Evolutionary conservation across 441 rosid species (phyloP), one percentile per base, ranked within the genome.

Genomic region (Sinapis alba): DNA sequence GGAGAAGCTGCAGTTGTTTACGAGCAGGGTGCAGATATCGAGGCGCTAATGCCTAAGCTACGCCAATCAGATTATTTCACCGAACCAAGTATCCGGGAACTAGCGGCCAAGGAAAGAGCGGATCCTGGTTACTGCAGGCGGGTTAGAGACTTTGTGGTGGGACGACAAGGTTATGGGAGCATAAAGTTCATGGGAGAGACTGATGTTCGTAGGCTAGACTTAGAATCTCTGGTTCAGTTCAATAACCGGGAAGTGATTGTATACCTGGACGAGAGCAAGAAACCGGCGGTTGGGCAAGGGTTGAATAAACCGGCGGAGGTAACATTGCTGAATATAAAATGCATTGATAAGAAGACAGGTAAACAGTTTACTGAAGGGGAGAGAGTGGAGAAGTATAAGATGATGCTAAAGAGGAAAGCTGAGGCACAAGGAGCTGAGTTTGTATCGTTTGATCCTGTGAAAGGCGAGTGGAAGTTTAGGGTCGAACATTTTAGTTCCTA

Each of bases 221-320:
- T 94, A 0, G 97, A 94, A 78, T 82, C 98, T 45, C 82, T 92
- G 30, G 83, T 94, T 63, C 96, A 92, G 77, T 94, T 92, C 75
- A 90, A 92, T 83, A 90, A 90, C 74, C 79, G 93, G 32, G 97
- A 94, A 82, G 98, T 94, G 74, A 85, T 90, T 34, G 98, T 94
- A 8, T 94, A 94, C 83, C 78, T 86, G 86, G 98, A 94, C 27
- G 97, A 94, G 51, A 86, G 82, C 85, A 89, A 88, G 89, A 94
- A 92, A 78, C 98, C 96, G 24, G 92, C 96, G 5, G 85, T 88
- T 19, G 98, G 98, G 62, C 97, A 94, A 79, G 98, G 97, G 69
- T 91, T 92, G 19, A 94, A 94, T 71, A 92, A 92, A 80, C 91
- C 97, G 9, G 98, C 97, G 0, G 98, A 85, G 82, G 95, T 94